A percentile compares a stretch with the other conserved stretches of the same genome.
Evolutionary conservation across 352 stramenopile species (phyloP).

Genomic region (Blastocystis sp.): DNA sequence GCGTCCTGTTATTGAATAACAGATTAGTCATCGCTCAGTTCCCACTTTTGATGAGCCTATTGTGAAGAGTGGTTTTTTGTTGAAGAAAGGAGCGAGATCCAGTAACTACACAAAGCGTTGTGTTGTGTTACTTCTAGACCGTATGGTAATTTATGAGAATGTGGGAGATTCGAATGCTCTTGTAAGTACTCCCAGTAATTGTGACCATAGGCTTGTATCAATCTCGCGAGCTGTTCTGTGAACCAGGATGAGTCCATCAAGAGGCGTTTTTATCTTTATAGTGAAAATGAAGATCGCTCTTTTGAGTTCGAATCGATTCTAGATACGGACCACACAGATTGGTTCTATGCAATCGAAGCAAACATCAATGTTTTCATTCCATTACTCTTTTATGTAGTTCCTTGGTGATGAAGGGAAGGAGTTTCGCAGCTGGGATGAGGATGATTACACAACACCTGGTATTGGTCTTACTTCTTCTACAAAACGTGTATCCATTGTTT

Average conservation of each 20-base stretch:
- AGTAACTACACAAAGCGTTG: slow-evolving; percentile 19
- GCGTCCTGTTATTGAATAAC: background rate
- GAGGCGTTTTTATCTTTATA: background rate
- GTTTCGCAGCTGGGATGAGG: slow-evolving; percentile 39
- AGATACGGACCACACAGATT: slow-evolving; percentile 28
- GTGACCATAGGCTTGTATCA: slow-evolving; percentile 6
- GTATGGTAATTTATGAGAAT: slow-evolving; percentile 39
- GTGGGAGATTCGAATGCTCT: background rate
- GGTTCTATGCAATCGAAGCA: slow-evolving; percentile 2
- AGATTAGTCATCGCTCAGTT: background rate
- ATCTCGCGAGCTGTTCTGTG: background rate
- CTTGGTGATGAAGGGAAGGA: background rate
- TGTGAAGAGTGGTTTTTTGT: slow-evolving; percentile 4
- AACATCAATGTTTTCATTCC: slow-evolving; percentile 13
- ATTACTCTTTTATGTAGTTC: background rate
- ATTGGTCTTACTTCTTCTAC: background rate
- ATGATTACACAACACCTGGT: slow-evolving; percentile 46
- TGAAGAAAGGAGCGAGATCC: slow-evolving; percentile 45
- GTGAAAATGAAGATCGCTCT: background rate
- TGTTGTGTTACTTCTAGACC: slow-evolving; percentile 30
- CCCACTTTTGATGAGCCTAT: background rate
- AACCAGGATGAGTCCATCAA: slow-evolving; percentile 43
- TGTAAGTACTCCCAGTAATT: background rate
- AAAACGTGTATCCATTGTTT: background rate
- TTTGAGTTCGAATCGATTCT: slow-evolving; percentile 32